Evolutionary conservation across 148 eudicot genomes (phyloP).

Genomic region (Rhododendron ferrugineum): DNA sequence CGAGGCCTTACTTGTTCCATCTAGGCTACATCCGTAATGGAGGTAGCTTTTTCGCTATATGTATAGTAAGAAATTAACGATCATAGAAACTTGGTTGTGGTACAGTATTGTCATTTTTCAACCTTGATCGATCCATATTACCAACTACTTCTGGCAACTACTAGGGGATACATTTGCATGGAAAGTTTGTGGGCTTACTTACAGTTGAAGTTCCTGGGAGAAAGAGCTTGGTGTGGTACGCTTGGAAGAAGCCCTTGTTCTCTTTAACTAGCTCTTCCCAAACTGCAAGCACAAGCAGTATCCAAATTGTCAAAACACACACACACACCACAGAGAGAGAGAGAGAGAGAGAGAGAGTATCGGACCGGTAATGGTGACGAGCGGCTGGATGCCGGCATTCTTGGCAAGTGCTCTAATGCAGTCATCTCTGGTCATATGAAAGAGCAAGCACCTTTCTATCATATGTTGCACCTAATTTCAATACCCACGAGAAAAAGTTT

Average conservation of each 20-base stretch:
- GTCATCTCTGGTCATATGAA: slow-evolving; percentile 51
- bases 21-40: neutral
- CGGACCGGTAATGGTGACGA: slow-evolving; percentile 50
- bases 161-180: neutral
- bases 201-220: slow-evolving; percentile 35
- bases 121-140: no score
- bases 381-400: slow-evolving; percentile 52
- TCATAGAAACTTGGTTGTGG: no score
- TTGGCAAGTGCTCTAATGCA: slow-evolving; percentile 56
- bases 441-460: slow-evolving; percentile 64
- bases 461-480: slow-evolving; percentile 57
- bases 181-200: slow-evolving; percentile 25
- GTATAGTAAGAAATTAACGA: no score
- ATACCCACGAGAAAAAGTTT: neutral
- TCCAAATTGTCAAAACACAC: neutral
- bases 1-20: neutral
- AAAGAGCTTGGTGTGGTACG: slow-evolving; percentile 41
- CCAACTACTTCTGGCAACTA: no score
- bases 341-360: neutral
- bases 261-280: slow-evolving; percentile 62
- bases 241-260: slow-evolving; percentile 47
- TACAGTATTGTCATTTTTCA: no score
- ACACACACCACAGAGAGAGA: neutral
- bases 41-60: no score
- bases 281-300: slow-evolving; percentile 24